Evolutionary conservation across 495 filamentous ascomycete genomes (phyloP), one percentile per base, ranked within the genome.

Genomic region (Cryomyces antarcticus): DNA sequence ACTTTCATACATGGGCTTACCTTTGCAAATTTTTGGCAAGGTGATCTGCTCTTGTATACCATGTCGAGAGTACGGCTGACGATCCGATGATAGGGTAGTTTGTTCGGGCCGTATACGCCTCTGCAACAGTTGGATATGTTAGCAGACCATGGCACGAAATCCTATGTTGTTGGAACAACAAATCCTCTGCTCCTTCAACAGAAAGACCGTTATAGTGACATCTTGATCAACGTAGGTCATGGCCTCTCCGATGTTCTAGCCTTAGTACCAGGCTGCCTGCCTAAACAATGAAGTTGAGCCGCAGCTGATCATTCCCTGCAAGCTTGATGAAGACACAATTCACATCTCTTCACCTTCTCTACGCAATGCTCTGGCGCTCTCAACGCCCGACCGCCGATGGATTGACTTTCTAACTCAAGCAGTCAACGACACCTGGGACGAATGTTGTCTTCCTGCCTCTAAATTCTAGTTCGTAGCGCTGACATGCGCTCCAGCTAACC

Each of bases 31-130:
- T 31, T 97, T 97, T 57, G 87, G 89, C 48, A 93, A 86, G 68
- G 82, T 85, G 60, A 42, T 54, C 12, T 36, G 2, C 33, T 2
- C 33, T 13, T 10, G 33, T 36, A 36, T 13, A 36, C 1, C 33
- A 3, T 13, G 9, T 36, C 1, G 9, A 9, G 33, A 36, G 1
- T 36, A 36, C 1, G 9, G 9, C 46, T 24, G 17, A 24, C 17
- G 17, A 24, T 2, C 17, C 17, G 17, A 24, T 24, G 17, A 2
- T 24, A 87, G 77, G 89, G 89, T 40, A 87, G 83, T 57, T 70
- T 97, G 49, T 95, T 96, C 56, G 88, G 89, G 2, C 89, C 89
- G 0, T 97, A 97, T 61, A 97, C 92, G 2, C 89, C 89, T 13
- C 61, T 97, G 27, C 89, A 97, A 59, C 87, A 94, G 60, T 73